Base-by-base conservation (phyloP, 2,329 filamentous ascomycete species). In the Fusarium dlaminii region DNA sequence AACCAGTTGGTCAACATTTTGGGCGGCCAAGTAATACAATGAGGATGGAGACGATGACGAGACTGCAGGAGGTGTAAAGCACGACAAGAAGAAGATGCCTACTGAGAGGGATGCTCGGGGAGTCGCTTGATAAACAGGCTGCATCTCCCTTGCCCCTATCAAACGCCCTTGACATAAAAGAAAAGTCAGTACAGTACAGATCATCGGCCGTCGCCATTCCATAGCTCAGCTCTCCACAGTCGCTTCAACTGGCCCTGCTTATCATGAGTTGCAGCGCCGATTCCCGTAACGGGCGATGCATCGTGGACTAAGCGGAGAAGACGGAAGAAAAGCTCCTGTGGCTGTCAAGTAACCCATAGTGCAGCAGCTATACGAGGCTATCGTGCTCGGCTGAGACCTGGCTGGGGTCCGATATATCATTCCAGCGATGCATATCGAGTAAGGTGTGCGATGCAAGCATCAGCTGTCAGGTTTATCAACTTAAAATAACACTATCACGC, bases 311-410 rank as follows among this genome's bases (percentile, higher is more conserved):
- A 40, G 8, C 39, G 39, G 15, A 40, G 5, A 5, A 9, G 11
- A 0, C 5, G 42, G 42, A 45, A 20, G 2, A 27, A 45, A 20
- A 6, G 18, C 3, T 5, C 11, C 8, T 0, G 0, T 20, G 42
- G 17, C 40, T 11, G 4, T n/a, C 22, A 8, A 15, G 40, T 10
- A 10, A 11, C 9, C 22, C 14, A n/a, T 17, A 6, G 0, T 27
- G n/a, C 3, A 45, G 42, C 5, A 27, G 6, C 13, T 11, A 45
- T 45, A 45, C 17, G 24, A 27, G 17, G 1, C 42, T 45, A 20
- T 27, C 1, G 0, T 24, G 4, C 7, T 43, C 10, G 11, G 6
- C 42, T 27, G 24, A 20, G 17, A 20, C 42, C 17, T 18, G 2
- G 0, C 3, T 5, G 1, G 42, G 15, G 6, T 24, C 5, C 1